Evolutionary conservation across 306 rosid genomes (phyloP).

Genomic region (Spatholobus suberectus): DNA sequence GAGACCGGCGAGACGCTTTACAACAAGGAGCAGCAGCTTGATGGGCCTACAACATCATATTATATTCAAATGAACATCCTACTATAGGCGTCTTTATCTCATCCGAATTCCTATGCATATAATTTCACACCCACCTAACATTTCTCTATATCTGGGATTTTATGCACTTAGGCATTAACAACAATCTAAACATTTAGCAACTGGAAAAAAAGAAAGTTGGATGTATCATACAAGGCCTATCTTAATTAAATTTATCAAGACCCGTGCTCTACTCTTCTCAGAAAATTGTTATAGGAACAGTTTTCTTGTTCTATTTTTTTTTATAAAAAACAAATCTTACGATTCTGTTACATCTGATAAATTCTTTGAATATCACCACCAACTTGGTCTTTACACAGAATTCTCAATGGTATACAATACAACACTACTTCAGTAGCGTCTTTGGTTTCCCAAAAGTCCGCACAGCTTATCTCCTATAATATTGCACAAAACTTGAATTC

Average conservation of each 20-base stretch:
- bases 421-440: not conserved
- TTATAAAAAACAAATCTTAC: not conserved
- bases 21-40: slow-evolving; percentile 40
- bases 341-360: not conserved
- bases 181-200: not conserved
- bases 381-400: not conserved
- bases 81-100: not conserved
- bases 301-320: not conserved
- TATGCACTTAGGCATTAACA: not conserved
- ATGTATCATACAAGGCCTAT: not conserved
- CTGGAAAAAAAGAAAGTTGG: not conserved
- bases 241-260: not conserved
- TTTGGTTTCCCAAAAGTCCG: not conserved
- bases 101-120: not conserved
- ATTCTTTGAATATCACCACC: not conserved
- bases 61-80: not conserved
- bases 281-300: not conserved
- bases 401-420: not conserved
- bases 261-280: not conserved
- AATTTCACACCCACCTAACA: not conserved
- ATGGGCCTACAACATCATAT: slow-evolving; percentile 44
- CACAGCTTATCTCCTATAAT: not conserved
- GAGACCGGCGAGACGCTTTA: slow-evolving; percentile 36
- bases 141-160: not conserved
- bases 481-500: not conserved